Percentiles rank a stretch among this genome's conserved stretches.
phyloP scores from a whole-genome alignment of 441 rosid species.

The Corymbia citriodora region DNA sequence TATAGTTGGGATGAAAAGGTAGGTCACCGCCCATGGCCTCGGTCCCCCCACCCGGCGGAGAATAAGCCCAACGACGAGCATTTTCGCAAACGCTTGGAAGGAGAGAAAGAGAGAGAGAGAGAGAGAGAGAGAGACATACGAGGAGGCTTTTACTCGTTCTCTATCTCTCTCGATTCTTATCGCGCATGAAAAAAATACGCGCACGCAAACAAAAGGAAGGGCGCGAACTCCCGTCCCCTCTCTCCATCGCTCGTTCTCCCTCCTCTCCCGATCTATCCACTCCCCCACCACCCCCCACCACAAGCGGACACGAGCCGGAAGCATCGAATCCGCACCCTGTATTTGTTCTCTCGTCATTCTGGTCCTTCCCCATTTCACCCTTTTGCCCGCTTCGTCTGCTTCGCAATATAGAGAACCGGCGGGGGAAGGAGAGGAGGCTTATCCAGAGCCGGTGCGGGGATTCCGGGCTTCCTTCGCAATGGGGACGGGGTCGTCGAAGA shows the following conservation, averaged over 20 bases:
- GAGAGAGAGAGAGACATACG: background rate
- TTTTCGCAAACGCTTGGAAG: background rate
- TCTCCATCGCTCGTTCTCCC: background rate
- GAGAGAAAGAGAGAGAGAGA: background rate
- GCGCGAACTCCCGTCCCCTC: background rate
- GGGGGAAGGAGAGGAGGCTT: background rate
- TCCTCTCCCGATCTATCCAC: background rate
- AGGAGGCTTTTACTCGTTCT: background rate
- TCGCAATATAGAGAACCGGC: background rate
- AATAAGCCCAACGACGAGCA: background rate
- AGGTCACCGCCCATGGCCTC: background rate
- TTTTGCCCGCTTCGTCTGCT: background rate
- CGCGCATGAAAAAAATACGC: background rate
- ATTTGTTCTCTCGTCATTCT: background rate
- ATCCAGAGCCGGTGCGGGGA: background rate
- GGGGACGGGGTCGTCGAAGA: slow-evolving; percentile 75
- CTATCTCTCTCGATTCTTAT: background rate
- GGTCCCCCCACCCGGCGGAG: background rate
- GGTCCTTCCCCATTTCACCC: background rate
- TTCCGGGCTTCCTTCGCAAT: slow-evolving; percentile 12
- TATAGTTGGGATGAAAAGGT: background rate
- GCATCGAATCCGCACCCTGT: background rate
- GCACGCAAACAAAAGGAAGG: background rate
- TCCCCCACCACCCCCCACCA: background rate
- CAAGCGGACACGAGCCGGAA: background rate